A percentile compares a stretch with the other conserved stretches of the same genome.
Evolutionary conservation across 1,284 basidiomycete genomes (phyloP).

Genomic region (Malassezia sp.): DNA sequence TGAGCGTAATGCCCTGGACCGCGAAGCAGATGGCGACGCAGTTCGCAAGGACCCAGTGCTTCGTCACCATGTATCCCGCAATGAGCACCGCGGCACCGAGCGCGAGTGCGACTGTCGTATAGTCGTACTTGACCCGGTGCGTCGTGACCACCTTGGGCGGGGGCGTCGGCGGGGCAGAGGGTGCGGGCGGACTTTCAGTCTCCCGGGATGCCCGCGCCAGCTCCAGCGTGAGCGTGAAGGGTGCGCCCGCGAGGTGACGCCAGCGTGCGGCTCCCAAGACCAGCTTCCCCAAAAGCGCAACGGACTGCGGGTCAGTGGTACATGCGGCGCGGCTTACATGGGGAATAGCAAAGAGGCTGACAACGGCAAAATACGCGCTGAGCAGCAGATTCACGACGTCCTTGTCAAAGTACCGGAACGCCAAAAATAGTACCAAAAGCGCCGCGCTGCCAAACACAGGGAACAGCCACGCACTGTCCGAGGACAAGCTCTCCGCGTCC

Average conservation of each 20-base stretch:
- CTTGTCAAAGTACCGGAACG: conserved; percentile 43
- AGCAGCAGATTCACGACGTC: conserved; percentile 34
- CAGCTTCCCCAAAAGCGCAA: too few species aligned
- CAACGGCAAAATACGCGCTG: conserved; percentile 39
- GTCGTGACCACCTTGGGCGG: not conserved
- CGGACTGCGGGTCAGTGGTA: too few species aligned
- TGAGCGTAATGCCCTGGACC: conserved; percentile 65
- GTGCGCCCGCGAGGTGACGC: too few species aligned
- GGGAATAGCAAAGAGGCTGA: conserved; percentile 31
- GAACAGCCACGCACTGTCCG: conserved; percentile 38
- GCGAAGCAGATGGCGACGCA: conserved; percentile 72
- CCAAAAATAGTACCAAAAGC: conserved; percentile 33
- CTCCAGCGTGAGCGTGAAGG: too few species aligned
- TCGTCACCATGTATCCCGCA: conserved; percentile 55
- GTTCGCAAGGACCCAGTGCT: conserved; percentile 64
- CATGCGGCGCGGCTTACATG: too few species aligned
- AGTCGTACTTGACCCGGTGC: too few species aligned
- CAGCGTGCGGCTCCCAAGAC: too few species aligned
- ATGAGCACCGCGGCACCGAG: conserved; percentile 54
- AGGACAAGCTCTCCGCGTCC: conserved; percentile 29
- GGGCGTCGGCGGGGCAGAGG: not conserved
- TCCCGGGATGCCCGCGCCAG: too few species aligned
- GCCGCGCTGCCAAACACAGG: conserved; percentile 39
- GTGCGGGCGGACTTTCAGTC: too few species aligned
- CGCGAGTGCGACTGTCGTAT: too few species aligned